Evolutionary conservation across 1,139 yeast species (phyloP).

Genomic region (Pneumocystis canis): DNA sequence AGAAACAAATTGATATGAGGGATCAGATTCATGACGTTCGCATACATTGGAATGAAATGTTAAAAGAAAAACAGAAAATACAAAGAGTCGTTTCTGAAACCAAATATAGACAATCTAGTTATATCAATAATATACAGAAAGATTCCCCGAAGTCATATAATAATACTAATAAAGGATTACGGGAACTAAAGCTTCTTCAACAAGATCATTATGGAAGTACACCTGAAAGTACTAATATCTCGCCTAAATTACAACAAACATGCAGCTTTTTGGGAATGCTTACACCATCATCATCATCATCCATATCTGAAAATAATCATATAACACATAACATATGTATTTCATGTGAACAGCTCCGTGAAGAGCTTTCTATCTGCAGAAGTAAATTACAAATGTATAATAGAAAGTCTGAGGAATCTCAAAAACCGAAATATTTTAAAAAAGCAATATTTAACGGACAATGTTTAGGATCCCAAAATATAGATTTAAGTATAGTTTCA

Average conservation of each 20-base stretch:
- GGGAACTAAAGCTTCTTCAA: neutral
- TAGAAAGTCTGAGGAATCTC: neutral
- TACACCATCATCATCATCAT: neutral
- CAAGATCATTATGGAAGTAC: neutral
- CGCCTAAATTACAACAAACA: neutral
- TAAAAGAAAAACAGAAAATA: neutral
- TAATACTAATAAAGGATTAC: neutral
- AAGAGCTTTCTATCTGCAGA: neutral
- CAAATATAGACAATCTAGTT: neutral
- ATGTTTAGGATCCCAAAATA: neutral
- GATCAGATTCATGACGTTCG: neutral
- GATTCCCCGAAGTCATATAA: neutral
- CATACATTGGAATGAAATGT: neutral
- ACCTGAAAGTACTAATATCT: neutral
- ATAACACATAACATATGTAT: neutral
- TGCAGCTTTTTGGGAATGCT: neutral
- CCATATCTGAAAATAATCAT: neutral
- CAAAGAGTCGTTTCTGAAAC: neutral
- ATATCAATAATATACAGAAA: neutral
- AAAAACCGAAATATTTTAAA: neutral
- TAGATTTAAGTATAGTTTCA: neutral
- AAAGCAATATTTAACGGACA: neutral
- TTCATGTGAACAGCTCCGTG: neutral
- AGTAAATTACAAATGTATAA: neutral
- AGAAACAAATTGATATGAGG: neutral